Percentiles rank a stretch among this genome's conserved stretches.
These are phyloP conservation scores for Striga hermonthica DNA, from an alignment of 305 asterid species.

Conservation along the genomic window DNA sequence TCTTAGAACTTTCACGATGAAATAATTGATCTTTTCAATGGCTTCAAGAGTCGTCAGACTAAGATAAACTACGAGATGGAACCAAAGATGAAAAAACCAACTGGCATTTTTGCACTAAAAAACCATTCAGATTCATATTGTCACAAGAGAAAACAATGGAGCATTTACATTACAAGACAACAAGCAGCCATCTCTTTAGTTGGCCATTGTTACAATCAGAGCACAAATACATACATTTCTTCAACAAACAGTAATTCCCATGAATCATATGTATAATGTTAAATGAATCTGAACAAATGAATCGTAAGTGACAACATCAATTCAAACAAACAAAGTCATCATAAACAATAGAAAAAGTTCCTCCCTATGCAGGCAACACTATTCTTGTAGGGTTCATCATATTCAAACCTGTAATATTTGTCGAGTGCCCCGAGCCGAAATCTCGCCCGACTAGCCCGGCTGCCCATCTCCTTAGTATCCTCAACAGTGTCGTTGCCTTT, in stretches of 20 bases:
- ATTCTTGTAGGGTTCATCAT: slow-evolving; percentile 47
- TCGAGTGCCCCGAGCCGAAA: slow-evolving; percentile 31
- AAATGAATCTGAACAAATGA: slow-evolving; percentile 36
- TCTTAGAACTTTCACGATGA: background rate
- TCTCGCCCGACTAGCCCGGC: slow-evolving; percentile 62
- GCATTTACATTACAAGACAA: background rate
- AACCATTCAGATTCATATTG: too few species aligned
- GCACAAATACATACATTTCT: slow-evolving; percentile 21
- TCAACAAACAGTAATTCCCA: background rate
- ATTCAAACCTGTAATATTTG: slow-evolving; percentile 37
- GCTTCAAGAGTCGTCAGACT: background rate
- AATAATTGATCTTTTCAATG: background rate
- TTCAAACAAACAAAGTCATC: background rate
- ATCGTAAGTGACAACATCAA: slow-evolving; percentile 27
- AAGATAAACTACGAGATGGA: background rate
- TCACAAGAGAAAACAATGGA: background rate
- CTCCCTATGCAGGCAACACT: slow-evolving; percentile 56
- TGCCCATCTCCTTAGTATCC: slow-evolving; percentile 92
- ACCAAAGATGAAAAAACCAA: background rate
- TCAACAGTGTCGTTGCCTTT: slow-evolving; percentile 76
- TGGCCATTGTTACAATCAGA: slow-evolving; percentile 4
- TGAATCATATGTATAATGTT: slow-evolving; percentile 6
- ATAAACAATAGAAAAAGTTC: too few species aligned
- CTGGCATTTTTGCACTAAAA: background rate
- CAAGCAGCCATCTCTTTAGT: slow-evolving; percentile 7